These are phyloP conservation scores for Candida nanaspora DNA, from an alignment of 805 yeast genomes.

Conservation along the genomic window DNA sequence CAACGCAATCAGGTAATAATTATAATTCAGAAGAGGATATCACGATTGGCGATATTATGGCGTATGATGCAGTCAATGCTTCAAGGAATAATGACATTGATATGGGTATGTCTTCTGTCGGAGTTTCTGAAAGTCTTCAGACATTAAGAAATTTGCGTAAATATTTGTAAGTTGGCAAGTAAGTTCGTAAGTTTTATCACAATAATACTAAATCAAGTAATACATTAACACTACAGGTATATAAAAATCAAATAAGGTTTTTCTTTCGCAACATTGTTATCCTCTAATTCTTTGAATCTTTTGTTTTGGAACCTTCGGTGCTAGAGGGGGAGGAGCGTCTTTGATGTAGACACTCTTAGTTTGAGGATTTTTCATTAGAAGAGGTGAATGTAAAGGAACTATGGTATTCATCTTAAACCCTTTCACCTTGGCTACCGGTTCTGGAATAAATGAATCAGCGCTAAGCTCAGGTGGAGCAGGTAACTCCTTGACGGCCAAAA, in stretches of 20 bases:
- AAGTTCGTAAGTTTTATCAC: too few relatives aligned
- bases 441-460: slow-evolving; percentile 38
- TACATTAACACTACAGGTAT: neutral
- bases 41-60: neutral
- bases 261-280: neutral
- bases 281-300: slow-evolving; percentile 54
- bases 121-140: slow-evolving; percentile 1
- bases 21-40: slow-evolving; percentile 4
- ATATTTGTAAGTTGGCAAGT: neutral
- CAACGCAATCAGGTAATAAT: slow-evolving; percentile 2
- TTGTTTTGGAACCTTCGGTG: slow-evolving; percentile 43
- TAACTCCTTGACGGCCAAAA: slow-evolving; percentile 52
- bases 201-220: too few relatives aligned
- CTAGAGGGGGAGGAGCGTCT: slow-evolving; percentile 32
- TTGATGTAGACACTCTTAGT: slow-evolving; percentile 60
- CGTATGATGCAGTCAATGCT: neutral
- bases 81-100: neutral
- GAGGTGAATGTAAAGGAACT: slow-evolving; percentile 81
- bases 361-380: slow-evolving; percentile 78
- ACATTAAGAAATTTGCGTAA: neutral
- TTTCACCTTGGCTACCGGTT: slow-evolving; percentile 66
- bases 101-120: neutral
- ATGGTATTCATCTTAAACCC: slow-evolving; percentile 83
- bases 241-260: neutral
- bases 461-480: slow-evolving; percentile 59